Evolutionary conservation across 257 asterid genomes (phyloP).

Genomic region (Parsonsia alboflavescens): DNA sequence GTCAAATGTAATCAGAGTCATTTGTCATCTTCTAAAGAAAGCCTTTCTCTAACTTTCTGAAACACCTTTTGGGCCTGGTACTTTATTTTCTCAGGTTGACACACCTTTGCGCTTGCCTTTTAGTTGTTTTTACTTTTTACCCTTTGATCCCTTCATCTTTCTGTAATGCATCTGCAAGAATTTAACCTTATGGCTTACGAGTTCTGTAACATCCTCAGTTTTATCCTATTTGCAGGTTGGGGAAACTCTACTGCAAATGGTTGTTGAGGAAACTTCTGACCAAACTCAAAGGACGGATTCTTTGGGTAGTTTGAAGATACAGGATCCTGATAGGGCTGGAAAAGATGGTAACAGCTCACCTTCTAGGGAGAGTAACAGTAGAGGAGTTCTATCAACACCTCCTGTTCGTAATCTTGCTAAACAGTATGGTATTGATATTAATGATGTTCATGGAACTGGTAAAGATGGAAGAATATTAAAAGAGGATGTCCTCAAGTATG

Average conservation of each 20-base stretch:
- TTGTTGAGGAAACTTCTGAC: constrained; percentile 45
- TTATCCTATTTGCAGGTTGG: constrained; percentile 61
- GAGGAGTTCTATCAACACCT: constrained; percentile 67
- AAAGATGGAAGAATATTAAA: constrained; percentile 63
- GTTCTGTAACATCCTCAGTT: constrained; percentile 5
- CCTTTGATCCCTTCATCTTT: background rate
- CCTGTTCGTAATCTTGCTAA: constrained; percentile 82
- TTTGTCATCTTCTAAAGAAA: background rate
- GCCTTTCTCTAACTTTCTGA: background rate
- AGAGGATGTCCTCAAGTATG: constrained; percentile 62
- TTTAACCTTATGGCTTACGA: constrained; percentile 12
- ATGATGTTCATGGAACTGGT: constrained; percentile 71
- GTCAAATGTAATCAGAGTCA: no score
- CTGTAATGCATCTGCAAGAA: background rate
- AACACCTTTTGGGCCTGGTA: background rate
- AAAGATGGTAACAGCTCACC: constrained; percentile 33
- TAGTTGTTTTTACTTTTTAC: background rate
- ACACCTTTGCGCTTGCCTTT: background rate
- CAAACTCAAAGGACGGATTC: constrained; percentile 28
- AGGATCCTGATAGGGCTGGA: constrained; percentile 28
- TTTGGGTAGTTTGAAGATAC: constrained; percentile 27
- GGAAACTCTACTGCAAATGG: constrained; percentile 77
- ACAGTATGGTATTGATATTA: constrained; percentile 54
- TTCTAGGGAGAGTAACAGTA: constrained; percentile 26
- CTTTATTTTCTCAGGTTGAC: background rate